Evolutionary conservation across 2,329 filamentous ascomycete species (phyloP).

Genomic region (Nannizziopsis arthrosporioides): DNA sequence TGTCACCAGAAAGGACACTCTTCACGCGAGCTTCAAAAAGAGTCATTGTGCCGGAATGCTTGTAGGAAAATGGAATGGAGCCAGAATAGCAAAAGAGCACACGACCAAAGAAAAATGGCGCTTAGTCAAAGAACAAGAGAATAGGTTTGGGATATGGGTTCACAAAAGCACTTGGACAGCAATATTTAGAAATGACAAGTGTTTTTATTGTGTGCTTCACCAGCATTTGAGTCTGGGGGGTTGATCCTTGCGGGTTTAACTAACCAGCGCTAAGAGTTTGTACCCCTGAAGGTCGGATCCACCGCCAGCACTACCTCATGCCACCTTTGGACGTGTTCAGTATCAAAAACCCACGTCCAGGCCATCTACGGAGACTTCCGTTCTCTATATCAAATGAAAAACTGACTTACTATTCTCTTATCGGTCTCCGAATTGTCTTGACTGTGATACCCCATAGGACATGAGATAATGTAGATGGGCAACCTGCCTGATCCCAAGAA

Average conservation of each 20-base stretch:
- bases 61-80: no score
- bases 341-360: no score
- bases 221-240: background rate
- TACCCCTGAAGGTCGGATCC: background rate
- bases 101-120: background rate
- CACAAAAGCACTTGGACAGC: background rate
- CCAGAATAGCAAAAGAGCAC: no score
- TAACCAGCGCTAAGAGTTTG: background rate
- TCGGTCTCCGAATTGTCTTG: no score
- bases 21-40: constrained; percentile 63
- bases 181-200: background rate
- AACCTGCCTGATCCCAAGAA: no score
- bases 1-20: constrained; percentile 87
- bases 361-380: no score
- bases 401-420: background rate
- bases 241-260: background rate
- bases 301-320: background rate
- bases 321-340: no score
- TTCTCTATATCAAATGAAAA: background rate
- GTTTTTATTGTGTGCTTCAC: constrained; percentile 9
- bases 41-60: constrained; percentile 22
- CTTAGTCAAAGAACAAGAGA: background rate
- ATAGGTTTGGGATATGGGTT: background rate
- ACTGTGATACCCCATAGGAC: no score
- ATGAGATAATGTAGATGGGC: no score